Percentiles rank a stretch among this genome's conserved stretches.
phyloP scores from a whole-genome alignment of 768 basidiomycete species.

The Austroboletus festivus region DNA sequence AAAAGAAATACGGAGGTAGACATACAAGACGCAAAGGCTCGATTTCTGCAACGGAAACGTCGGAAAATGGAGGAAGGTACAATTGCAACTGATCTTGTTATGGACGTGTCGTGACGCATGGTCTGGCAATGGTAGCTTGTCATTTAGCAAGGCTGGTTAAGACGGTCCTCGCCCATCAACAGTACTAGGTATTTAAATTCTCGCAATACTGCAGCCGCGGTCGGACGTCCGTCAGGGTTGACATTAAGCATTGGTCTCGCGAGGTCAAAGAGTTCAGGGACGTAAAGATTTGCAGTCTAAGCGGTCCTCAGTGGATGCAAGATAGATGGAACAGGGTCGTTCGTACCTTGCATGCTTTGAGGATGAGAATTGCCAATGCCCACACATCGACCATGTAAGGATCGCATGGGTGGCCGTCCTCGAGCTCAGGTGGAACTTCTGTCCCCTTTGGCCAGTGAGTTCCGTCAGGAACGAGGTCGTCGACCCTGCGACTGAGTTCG shows the following conservation, averaged over 20 bases:
- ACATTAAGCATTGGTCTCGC: constrained; percentile 59
- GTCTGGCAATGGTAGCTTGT: background rate
- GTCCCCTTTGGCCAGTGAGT: constrained; percentile 51
- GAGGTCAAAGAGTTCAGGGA: constrained; percentile 59
- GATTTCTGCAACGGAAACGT: constrained; percentile 79
- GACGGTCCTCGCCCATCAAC: constrained; percentile 38
- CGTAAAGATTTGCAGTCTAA: constrained; percentile 53
- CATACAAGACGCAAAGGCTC: constrained; percentile 68
- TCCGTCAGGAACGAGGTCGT: constrained; percentile 34
- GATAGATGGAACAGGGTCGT: background rate
- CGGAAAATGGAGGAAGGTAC: constrained; percentile 56
- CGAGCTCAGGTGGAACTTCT: constrained; percentile 71
- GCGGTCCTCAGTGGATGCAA: constrained; percentile 4
- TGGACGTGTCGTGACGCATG: constrained; percentile 10
- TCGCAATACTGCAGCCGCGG: constrained; percentile 44
- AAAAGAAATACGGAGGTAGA: constrained; percentile 76
- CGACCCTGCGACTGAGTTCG: constrained; percentile 59
- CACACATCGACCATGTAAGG: constrained; percentile 75
- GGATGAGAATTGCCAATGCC: constrained; percentile 63
- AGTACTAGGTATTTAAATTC: constrained; percentile 50
- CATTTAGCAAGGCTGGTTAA: constrained; percentile 14
- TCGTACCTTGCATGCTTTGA: constrained; percentile 63
- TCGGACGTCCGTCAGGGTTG: constrained; percentile 50
- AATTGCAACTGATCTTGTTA: background rate
- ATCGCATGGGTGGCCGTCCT: constrained; percentile 44